Conservation (phyloP, 78 protist genomes). For the Bigelowiella natans region DNA sequence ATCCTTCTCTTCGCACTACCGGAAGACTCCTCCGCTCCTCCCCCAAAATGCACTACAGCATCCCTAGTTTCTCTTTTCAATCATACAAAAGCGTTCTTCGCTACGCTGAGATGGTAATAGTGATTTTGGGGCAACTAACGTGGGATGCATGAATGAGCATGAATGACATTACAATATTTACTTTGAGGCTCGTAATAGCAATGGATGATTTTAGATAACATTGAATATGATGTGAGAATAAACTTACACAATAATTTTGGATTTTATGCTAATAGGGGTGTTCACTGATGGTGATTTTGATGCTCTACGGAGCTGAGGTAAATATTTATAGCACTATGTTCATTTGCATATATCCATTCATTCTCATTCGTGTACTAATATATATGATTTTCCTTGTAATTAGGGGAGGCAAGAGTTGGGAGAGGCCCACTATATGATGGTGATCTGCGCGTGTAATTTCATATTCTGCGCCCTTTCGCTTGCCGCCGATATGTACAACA, state of each 20-base stretch:
- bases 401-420: neutral
- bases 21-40: no score
- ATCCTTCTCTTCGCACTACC: no score
- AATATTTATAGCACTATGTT: neutral
- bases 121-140: neutral
- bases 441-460: neutral
- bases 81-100: neutral
- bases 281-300: neutral
- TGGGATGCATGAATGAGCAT: no score
- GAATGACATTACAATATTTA: neutral
- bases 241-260: no score
- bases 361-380: neutral
- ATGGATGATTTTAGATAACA: neutral
- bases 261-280: neutral
- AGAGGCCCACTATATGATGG: neutral
- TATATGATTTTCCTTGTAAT: neutral
- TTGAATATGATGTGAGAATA: neutral
- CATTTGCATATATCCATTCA: no score
- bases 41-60: neutral
- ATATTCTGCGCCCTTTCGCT: neutral
- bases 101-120: neutral
- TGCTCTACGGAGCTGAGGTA: neutral
- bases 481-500: neutral
- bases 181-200: neutral
- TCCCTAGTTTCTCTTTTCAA: neutral